Evolutionary conservation across 805 yeast genomes (phyloP), one percentile per base, ranked within the genome.

Genomic region (Candida qinlingensis): DNA sequence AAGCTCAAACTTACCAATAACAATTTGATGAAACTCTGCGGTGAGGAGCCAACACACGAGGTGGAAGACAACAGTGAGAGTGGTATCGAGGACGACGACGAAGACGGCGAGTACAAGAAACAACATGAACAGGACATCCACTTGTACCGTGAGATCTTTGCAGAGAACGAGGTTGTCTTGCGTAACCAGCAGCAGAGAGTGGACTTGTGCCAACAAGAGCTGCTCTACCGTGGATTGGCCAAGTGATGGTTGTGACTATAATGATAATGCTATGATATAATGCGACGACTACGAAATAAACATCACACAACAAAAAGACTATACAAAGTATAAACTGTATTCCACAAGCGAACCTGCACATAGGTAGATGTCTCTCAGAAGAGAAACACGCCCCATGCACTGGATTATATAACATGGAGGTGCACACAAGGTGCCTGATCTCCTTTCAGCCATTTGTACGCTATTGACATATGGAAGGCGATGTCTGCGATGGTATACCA

Each of bases 91-190:
- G 62, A 61, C 26, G 71, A 64, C 19, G 64, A 58, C 5, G 57
- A 53, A 29, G 48, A 54, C 3, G 55, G 51, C 7, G 55, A 50
- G 13, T 42, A 47, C 10, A 54, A 45, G 11, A 60, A 64, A 9
- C 63, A 68, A 25, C 67, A 65, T 5, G 70, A 69, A 10, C 41
- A 40, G 33, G 88, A 83, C 57, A 58, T 68, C n/a, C 61, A 66
- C 12, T 58, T 85, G 12, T 84, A 76, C 63, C 60, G 56, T 6
- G 84, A 79, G n/a, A 73, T 83, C 8, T 70, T 82, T 13, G 56
- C 59, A 7, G 91, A 84, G 54, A 85, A 85, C 60, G 64, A 69
- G 10, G 59, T 61, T 3, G 85, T 83, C n/a, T 66, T 83, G 26
- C 55, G 61, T 3, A 81, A 77, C 57, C 83, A 82, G 58, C 50